A percentile compares a stretch with the other conserved stretches of the same genome.
Conservation (phyloP, 768 basidiomycete genomes). For the Leccinum incarnatum region DNA sequence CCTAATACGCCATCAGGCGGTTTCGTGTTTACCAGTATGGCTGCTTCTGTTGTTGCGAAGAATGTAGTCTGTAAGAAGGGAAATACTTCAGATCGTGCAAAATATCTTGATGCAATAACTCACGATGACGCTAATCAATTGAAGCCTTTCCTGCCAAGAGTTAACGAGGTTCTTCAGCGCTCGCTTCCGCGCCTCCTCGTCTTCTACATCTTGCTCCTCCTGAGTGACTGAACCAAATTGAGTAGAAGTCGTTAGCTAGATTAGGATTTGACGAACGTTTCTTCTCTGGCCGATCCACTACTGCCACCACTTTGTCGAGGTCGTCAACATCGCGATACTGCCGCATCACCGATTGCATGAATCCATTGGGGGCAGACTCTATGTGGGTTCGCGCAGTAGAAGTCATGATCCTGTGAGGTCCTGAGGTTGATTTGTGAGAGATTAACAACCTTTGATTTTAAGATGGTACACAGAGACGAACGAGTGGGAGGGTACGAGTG, state of each 20-base stretch:
- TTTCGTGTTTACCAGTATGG: conserved; percentile 45
- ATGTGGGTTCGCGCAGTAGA: conserved; percentile 12
- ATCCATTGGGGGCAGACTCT: conserved; percentile 15
- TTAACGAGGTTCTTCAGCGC: conserved; percentile 50
- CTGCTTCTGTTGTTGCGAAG: conserved; percentile 58
- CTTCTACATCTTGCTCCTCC: conserved; percentile 46
- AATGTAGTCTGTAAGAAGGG: conserved; percentile 50
- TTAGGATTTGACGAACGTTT: conserved; percentile 16
- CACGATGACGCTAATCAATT: conserved; percentile 59
- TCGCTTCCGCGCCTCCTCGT: conserved; percentile 43
- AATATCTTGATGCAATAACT: conserved; percentile 17
- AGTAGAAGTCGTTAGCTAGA: neutral
- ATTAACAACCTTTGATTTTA: neutral
- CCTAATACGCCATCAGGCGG: conserved; percentile 22
- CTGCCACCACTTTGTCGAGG: conserved; percentile 13
- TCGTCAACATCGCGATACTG: conserved; percentile 3
- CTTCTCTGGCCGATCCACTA: conserved; percentile 7
- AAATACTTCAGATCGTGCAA: neutral
- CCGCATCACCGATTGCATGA: conserved; percentile 22
- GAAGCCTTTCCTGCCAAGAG: conserved; percentile 62
- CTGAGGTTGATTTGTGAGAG: conserved; percentile 5
- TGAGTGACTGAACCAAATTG: conserved; percentile 38
- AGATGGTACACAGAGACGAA: conserved; percentile 1
- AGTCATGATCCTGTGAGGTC: conserved; percentile 13
- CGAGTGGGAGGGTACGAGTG: conserved; percentile 5